Evolutionary conservation across 139 green algal species (phyloP).

Genomic region (Trebouxia sp.): DNA sequence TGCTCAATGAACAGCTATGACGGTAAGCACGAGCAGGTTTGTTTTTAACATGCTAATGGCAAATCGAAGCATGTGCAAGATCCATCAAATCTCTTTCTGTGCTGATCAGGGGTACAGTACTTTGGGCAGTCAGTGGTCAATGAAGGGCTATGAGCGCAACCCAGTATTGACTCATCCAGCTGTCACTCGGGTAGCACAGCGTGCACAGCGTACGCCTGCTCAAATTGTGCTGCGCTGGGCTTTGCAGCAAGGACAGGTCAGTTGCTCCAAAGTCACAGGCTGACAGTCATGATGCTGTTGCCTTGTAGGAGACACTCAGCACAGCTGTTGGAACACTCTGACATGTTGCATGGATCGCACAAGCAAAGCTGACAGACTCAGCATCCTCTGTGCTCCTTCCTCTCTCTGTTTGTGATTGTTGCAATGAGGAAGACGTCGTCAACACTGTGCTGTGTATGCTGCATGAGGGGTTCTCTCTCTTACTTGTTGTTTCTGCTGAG

Average conservation of each 20-base stretch:
- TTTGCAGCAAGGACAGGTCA: slow-evolving; percentile 62
- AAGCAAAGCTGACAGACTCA: no score
- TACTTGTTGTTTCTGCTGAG: no score
- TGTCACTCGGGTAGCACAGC: slow-evolving; percentile 36
- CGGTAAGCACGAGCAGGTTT: no score
- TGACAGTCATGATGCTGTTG: not conserved
- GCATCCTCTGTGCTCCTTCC: no score
- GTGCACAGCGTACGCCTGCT: slow-evolving; percentile 33
- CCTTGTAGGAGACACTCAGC: not conserved
- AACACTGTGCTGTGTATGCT: no score
- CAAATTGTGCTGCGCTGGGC: slow-evolving; percentile 74
- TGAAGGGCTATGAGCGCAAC: slow-evolving; percentile 48
- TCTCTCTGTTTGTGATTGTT: no score
- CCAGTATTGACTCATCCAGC: slow-evolving; percentile 53
- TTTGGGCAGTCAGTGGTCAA: slow-evolving; percentile 74
- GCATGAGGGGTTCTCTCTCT: no score
- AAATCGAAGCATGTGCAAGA: no score
- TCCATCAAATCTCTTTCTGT: not conserved
- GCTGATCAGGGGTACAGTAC: slow-evolving; percentile 68
- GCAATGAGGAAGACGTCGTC: no score
- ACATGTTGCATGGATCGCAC: no score
- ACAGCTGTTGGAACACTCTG: no score
- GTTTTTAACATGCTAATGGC: no score
- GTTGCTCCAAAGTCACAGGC: not conserved
- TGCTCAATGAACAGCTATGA: slow-evolving; percentile 45